A percentile compares a stretch with the other conserved stretches of the same genome.
These are phyloP conservation scores for Termitomyces sp. DNA, from an alignment of 768 basidiomycete species.

Conservation along the genomic window DNA sequence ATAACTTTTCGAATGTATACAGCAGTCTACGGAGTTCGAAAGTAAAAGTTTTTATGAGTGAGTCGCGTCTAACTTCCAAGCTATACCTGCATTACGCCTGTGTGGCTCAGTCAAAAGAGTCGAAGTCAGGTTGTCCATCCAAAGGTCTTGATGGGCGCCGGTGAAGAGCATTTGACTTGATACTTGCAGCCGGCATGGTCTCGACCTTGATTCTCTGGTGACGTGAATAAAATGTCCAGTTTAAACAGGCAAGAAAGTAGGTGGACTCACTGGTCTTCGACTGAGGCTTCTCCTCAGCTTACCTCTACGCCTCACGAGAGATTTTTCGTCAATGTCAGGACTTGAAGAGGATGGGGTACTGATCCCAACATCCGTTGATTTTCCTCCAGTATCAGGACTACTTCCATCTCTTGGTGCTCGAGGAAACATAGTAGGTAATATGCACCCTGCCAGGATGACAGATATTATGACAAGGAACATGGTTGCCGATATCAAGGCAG, in stretches of 20 bases:
- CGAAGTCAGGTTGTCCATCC: slow-evolving; percentile 25
- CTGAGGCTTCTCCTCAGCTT: slow-evolving; percentile 19
- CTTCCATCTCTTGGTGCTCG: slow-evolving; percentile 5
- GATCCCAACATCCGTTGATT: neutral
- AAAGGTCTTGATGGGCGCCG: slow-evolving; percentile 39
- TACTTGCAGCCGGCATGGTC: slow-evolving; percentile 20
- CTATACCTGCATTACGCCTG: neutral
- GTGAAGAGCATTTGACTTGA: slow-evolving; percentile 29
- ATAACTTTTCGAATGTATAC: no score
- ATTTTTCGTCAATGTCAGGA: slow-evolving; percentile 15
- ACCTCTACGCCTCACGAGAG: slow-evolving; percentile 16
- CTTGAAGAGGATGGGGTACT: slow-evolving; percentile 8
- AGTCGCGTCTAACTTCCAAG: neutral
- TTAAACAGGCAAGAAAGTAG: neutral
- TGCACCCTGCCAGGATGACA: slow-evolving; percentile 40
- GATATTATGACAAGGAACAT: slow-evolving; percentile 43
- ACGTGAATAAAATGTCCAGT: neutral
- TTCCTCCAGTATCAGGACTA: slow-evolving; percentile 7
- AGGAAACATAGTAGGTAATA: slow-evolving; percentile 41
- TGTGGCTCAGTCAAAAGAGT: slow-evolving; percentile 3
- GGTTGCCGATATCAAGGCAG: slow-evolving; percentile 39
- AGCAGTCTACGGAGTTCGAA: neutral
- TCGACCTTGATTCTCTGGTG: slow-evolving; percentile 25
- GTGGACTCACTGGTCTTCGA: slow-evolving; percentile 17
- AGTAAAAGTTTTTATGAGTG: neutral